Percentiles rank a stretch among this genome's conserved stretches.
phyloP scores from a whole-genome alignment of 2,329 filamentous ascomycete genomes.

The Pyrenochaeta sp. region DNA sequence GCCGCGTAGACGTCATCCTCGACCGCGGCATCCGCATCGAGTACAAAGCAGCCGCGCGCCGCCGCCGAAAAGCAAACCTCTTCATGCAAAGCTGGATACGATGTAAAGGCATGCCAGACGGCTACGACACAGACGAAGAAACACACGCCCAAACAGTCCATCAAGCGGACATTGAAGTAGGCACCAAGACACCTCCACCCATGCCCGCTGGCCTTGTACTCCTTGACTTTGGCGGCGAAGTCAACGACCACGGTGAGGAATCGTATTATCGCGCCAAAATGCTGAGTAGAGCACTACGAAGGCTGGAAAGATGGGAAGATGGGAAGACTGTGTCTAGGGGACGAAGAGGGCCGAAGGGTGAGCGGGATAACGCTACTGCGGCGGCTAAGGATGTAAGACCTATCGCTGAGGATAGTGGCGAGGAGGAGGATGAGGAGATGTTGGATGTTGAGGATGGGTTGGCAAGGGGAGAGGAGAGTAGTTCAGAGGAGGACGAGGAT shows the following conservation, averaged over 20 bases:
- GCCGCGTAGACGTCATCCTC: conserved; percentile 83
- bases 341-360: conserved; percentile 34
- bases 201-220: conserved; percentile 66
- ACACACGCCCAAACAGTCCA: conserved; percentile 35
- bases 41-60: conserved; percentile 70
- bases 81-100: conserved; percentile 73
- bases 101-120: conserved; percentile 58
- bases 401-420: conserved; percentile 9
- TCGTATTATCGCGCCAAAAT: conserved; percentile 71
- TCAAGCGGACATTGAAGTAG: conserved; percentile 49
- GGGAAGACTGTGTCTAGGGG: conserved; percentile 35
- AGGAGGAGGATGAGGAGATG: conserved; percentile 24
- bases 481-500: conserved; percentile 16
- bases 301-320: conserved; percentile 74
- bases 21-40: conserved; percentile 74
- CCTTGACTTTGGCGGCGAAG: conserved; percentile 62
- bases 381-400: background rate
- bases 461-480: background rate
- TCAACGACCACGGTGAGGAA: conserved; percentile 81
- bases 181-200: conserved; percentile 41
- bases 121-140: conserved; percentile 59
- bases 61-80: conserved; percentile 70
- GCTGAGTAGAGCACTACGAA: conserved; percentile 68
- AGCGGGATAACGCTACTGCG: conserved; percentile 2
- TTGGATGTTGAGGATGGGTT: conserved; percentile 40